Conservation (phyloP, 352 stramenopile species). For the Globisporangium viniferum region DNA sequence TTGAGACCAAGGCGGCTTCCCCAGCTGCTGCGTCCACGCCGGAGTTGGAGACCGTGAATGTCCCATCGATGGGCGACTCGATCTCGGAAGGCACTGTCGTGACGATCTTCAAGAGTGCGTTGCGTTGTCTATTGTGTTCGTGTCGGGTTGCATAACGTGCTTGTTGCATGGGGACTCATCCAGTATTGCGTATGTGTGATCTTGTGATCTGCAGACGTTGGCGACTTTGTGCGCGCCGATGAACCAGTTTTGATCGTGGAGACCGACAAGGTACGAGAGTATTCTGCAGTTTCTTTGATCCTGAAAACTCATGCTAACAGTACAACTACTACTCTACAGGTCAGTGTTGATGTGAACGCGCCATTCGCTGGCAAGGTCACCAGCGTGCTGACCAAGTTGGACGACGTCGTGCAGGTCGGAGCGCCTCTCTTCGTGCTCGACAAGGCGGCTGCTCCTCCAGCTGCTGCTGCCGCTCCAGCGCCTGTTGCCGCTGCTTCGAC, state of each 20-base stretch:
- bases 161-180: not conserved
- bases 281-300: not conserved
- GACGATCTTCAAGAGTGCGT: slow-evolving; percentile 72
- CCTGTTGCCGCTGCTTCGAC: slow-evolving; percentile 19
- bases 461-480: slow-evolving; percentile 9
- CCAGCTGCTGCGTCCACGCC: slow-evolving; percentile 16
- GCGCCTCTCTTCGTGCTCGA: slow-evolving; percentile 89
- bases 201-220: slow-evolving; percentile 56
- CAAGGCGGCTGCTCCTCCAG: slow-evolving; percentile 48
- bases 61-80: slow-evolving; percentile 92
- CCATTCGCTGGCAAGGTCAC: slow-evolving; percentile 89
- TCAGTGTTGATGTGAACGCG: slow-evolving; percentile 91
- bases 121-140: not conserved
- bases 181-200: not conserved
- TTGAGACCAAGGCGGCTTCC: slow-evolving; percentile 6
- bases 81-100: slow-evolving; percentile 98
- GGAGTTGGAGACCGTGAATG: slow-evolving; percentile 75
- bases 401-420: slow-evolving; percentile 96
- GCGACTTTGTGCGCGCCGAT: slow-evolving; percentile 94
- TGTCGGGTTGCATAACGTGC: not conserved
- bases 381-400: slow-evolving; percentile 92
- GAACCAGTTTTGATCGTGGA: slow-evolving; percentile 97
- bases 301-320: not conserved
- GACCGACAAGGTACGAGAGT: slow-evolving; percentile 95
- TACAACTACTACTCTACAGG: slow-evolving; percentile 19